Evolutionary conservation across 2,329 filamentous ascomycete genomes (phyloP), one percentile per base, ranked within the genome.

Genomic region (Laburnicola sp.): DNA sequence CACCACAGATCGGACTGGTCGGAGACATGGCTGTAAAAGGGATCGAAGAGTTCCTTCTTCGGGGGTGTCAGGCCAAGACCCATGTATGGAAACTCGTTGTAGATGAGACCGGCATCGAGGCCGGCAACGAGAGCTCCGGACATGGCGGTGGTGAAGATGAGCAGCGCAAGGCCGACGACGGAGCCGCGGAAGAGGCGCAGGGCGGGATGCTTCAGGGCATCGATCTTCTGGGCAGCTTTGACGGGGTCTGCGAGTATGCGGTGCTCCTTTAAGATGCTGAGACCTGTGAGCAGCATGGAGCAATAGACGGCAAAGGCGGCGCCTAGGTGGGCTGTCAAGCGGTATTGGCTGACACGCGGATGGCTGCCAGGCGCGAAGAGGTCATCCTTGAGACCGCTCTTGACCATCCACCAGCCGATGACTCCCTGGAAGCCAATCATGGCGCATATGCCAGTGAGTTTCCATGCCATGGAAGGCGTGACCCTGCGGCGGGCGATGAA

Each of bases 381-480:
- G 72, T 99, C 94, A 70, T 97, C 94, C 72, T 93, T 95, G 56
- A 99, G 80, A 1, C 94, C 94, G 8, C 89, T 95, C 75, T 95
- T 95, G 63, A 99, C 94, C 94, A 99, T 99, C 91, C 94, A 99
- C 94, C 94, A 99, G 48, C 94, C 94, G 58, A 99, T 86, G 66
- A 94, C 84, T 38, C 94, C 94, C 74, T 99, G 94, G 73, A 96
- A 94, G 48, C 91, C 94, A 65, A 99, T 97, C 63, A 97, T 80
- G 42, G 82, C 84, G 37, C 90, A 89, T 57, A 99, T 97, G 9
- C 91, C 93, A 35, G 85, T 76, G 10, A 99, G 80, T 56, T 89
- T 87, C 62, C 80, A 72, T 11, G 91, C 86, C 86, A 96, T 95
- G 46, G 83, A 84, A 45, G 80, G 80, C 23, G 89, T 88, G 39